Percentiles rank a stretch among this genome's conserved stretches.
These are phyloP conservation scores for Nicotiana paniculata DNA, from an alignment of 257 asterid genomes.

Conservation along the genomic window DNA sequence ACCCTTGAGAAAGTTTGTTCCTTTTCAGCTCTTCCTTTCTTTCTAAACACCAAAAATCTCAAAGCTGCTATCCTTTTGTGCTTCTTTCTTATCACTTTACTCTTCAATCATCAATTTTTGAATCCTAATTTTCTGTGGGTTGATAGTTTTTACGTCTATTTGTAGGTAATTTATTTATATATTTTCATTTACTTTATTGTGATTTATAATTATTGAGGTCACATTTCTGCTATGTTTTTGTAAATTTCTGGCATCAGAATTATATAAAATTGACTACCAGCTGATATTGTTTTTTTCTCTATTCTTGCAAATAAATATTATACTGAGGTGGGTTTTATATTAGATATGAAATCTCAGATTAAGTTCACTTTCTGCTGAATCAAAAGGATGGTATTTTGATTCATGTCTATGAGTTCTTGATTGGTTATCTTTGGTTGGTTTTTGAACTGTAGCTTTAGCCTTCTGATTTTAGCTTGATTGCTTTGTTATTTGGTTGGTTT, in stretches of 20 bases:
- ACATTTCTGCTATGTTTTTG: not conserved
- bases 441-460: not conserved
- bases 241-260: not conserved
- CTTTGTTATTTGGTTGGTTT: not conserved
- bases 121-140: not conserved
- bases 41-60: not conserved
- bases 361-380: not conserved
- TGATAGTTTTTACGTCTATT: not conserved
- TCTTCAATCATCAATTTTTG: not conserved
- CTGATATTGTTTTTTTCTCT: not conserved
- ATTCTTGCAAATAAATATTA: not conserved
- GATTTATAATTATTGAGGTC: not conserved
- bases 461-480: not conserved
- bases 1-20: not conserved
- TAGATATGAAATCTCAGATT: not conserved
- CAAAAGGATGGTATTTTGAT: not conserved
- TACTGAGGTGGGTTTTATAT: not conserved
- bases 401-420: not conserved
- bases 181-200: not conserved
- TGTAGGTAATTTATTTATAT: constrained; percentile 19
- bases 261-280: not conserved
- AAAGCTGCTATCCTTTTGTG: not conserved
- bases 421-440: constrained; percentile 3
- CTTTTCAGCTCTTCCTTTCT: not conserved
- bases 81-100: not conserved